Conservation (phyloP, 768 basidiomycete genomes). For the Mycena metata region DNA sequence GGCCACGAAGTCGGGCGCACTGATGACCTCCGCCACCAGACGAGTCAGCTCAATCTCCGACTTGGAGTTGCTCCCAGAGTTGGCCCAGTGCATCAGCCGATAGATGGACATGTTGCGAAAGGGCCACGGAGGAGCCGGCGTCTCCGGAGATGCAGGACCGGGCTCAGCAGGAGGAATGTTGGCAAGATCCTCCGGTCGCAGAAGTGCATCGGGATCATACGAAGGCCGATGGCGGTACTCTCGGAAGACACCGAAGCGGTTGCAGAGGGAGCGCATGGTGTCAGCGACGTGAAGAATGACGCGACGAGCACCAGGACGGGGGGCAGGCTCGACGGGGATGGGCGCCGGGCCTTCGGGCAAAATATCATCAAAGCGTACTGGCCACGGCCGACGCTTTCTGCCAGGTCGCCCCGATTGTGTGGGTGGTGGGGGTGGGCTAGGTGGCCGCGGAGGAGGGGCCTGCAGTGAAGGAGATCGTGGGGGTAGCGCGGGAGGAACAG, state of each 20-base stretch:
- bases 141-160: too few species aligned
- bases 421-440: too few species aligned
- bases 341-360: neutral
- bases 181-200: constrained; percentile 38
- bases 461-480: too few species aligned
- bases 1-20: constrained; percentile 35
- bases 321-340: neutral
- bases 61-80: too few species aligned
- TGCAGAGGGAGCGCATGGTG: constrained; percentile 28
- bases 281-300: constrained; percentile 39
- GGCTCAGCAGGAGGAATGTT: constrained; percentile 25
- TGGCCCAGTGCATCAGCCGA: too few species aligned
- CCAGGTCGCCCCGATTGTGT: too few species aligned
- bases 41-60: neutral
- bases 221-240: constrained; percentile 40
- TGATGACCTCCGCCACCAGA: constrained; percentile 34
- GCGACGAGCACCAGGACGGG: constrained; percentile 4
- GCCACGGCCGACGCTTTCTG: too few species aligned
- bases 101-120: constrained; percentile 45
- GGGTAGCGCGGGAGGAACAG: too few species aligned
- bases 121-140: constrained; percentile 43
- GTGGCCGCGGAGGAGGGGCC: too few species aligned
- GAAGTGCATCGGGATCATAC: constrained; percentile 36
- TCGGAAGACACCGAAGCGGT: constrained; percentile 38
- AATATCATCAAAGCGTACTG: neutral